phyloP scores from a whole-genome alignment of 2,329 filamentous ascomycete species.

The Cylindrodendrum hubeiense region DNA sequence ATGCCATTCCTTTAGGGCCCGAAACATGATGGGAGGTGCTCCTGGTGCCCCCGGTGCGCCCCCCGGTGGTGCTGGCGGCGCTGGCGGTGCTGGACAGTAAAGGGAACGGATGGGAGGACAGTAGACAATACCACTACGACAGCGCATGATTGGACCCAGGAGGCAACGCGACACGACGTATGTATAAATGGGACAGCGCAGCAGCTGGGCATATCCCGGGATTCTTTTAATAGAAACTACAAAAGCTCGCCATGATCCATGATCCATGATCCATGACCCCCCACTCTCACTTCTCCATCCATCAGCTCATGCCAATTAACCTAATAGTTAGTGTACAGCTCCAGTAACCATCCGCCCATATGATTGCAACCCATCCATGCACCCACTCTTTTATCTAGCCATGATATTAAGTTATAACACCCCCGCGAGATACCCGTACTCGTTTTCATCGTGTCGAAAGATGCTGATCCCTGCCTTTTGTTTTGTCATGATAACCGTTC shows the following conservation, averaged over 20 bases:
- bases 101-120: constrained; percentile 26
- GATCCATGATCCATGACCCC: too few species aligned
- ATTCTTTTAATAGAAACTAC: constrained; percentile 38
- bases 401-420: constrained; percentile 10
- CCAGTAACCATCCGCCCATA: constrained; percentile 4
- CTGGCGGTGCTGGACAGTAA: constrained; percentile 44
- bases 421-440: neutral
- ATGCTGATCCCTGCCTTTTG: neutral
- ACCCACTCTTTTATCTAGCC: constrained; percentile 21
- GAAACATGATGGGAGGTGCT: constrained; percentile 60
- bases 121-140: constrained; percentile 38
- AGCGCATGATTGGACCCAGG: constrained; percentile 22
- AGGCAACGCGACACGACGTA: constrained; percentile 33
- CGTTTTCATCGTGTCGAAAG: neutral
- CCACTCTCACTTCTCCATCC: neutral
- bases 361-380: neutral
- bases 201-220: constrained; percentile 20
- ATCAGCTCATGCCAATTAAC: neutral
- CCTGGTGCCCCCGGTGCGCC: constrained; percentile 43
- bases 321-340: constrained; percentile 6
- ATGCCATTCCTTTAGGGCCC: constrained; percentile 51
- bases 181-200: constrained; percentile 36
- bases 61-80: constrained; percentile 42
- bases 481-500: neutral
- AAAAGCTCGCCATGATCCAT: constrained; percentile 26